These are phyloP conservation scores for Spergularia bocconei DNA, from an alignment of 148 eudicot genomes.

Conservation along the genomic window DNA sequence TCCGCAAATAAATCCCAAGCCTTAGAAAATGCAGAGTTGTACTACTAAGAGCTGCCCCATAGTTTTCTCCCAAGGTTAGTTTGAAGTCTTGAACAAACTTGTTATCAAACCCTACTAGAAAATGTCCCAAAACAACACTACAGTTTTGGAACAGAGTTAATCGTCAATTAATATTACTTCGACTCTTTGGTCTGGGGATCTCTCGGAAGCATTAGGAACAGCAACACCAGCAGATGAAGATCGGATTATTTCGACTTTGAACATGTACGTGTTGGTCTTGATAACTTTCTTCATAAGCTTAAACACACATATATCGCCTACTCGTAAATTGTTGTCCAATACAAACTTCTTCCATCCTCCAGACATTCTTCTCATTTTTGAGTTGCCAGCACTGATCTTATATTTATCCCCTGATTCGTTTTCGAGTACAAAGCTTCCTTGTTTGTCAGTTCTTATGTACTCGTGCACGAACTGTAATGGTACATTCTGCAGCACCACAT, in stretches of 20 bases:
- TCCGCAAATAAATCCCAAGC: too few species aligned
- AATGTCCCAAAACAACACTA: too few species aligned
- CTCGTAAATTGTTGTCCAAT: constrained; percentile 6
- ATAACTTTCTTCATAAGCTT: background rate
- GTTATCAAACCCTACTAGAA: too few species aligned
- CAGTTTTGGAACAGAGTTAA: too few species aligned
- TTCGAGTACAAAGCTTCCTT: background rate
- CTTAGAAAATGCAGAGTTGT: too few species aligned
- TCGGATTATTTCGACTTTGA: constrained; percentile 13
- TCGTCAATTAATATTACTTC: background rate
- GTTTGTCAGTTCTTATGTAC: background rate
- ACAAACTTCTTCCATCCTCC: constrained; percentile 15
- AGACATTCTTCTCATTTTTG: background rate
- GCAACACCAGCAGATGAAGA: background rate
- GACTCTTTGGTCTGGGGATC: background rate
- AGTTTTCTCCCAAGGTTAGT: too few species aligned
- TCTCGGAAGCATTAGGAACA: background rate
- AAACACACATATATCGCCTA: constrained; percentile 20
- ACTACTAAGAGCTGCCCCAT: too few species aligned
- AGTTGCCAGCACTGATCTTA: background rate
- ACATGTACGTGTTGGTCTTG: background rate
- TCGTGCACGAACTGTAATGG: background rate
- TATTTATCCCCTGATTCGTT: constrained; percentile 7
- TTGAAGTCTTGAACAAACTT: too few species aligned
- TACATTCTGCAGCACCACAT: constrained; percentile 7